Percentiles rank a stretch among this genome's conserved stretches.
These are phyloP conservation scores for Plasmodium falciparum DNA, from an alignment of 169 alveolate genomes.

Conservation along the genomic window DNA sequence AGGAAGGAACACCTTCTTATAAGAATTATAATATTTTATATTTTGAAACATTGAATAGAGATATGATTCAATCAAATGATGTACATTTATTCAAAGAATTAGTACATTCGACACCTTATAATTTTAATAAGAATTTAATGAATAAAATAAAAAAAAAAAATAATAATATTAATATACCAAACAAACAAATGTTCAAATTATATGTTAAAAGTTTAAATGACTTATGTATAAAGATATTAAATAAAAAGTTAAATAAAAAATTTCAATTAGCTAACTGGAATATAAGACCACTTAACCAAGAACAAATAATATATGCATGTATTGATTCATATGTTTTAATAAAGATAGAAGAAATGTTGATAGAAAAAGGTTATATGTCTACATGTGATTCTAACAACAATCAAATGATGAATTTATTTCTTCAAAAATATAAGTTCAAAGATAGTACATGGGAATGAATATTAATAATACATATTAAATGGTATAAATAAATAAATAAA, in stretches of 20 bases:
- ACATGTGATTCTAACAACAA: constrained; percentile 35
- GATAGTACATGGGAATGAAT: constrained; percentile 52
- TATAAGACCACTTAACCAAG: constrained; percentile 87
- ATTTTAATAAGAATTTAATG: constrained; percentile 32
- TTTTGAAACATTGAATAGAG: constrained; percentile 35
- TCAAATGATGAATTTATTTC: constrained; percentile 17
- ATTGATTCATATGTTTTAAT: constrained; percentile 88
- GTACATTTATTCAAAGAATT: constrained; percentile 42
- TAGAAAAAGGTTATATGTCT: constrained; percentile 41
- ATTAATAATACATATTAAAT: background rate
- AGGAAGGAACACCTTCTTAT: background rate
- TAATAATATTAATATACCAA: background rate
- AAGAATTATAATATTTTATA: background rate
- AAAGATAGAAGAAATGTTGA: constrained; percentile 49
- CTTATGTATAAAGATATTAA: constrained; percentile 81
- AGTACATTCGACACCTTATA: constrained; percentile 9
- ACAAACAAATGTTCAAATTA: background rate
- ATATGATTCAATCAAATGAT: constrained; percentile 48
- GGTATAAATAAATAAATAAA: too few relatives aligned
- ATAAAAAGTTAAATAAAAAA: constrained; percentile 84
- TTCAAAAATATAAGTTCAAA: constrained; percentile 40
- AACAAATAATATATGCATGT: constrained; percentile 90
- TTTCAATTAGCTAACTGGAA: constrained; percentile 92
- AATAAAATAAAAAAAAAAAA: background rate
- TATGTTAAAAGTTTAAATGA: constrained; percentile 81